Percentiles rank a stretch among this genome's conserved stretches.
Evolutionary conservation across 345 rosid species (phyloP).

Genomic region (Eucalyptus cladocalyx): DNA sequence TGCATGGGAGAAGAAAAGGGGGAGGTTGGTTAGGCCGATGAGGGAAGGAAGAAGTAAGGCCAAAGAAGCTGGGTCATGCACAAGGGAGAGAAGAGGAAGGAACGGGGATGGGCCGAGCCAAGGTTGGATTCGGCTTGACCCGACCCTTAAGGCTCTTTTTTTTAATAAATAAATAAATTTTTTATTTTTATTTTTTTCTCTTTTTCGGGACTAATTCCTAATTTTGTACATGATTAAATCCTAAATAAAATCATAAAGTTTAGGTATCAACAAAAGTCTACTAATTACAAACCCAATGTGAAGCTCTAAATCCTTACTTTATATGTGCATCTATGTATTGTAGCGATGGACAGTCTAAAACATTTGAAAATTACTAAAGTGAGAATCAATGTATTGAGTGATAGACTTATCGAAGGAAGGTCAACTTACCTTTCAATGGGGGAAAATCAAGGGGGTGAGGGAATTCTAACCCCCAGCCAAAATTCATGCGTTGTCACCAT

Average conservation of each 20-base stretch:
- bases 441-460: background rate
- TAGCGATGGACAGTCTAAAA: background rate
- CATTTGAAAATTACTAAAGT: background rate
- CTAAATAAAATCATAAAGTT: no score
- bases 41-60: no score
- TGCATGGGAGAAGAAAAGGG: no score
- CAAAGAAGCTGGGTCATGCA: fast-evolving
- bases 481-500: background rate
- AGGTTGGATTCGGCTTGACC: fast-evolving
- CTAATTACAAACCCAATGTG: background rate
- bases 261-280: background rate
- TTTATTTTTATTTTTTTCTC: no score
- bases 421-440: background rate
- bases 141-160: no score
- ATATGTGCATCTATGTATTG: background rate
- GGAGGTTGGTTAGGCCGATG: no score
- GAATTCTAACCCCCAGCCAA: background rate
- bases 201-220: no score
- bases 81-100: no score
- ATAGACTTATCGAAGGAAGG: background rate
- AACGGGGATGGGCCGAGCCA: fast-evolving
- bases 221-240: no score
- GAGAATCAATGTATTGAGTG: background rate
- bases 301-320: no score
- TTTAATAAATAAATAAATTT: no score